Percentiles rank a stretch among this genome's conserved stretches.
These are phyloP conservation scores for Inonotus obliquus DNA, from an alignment of 1,284 basidiomycete species.

Conservation along the genomic window DNA sequence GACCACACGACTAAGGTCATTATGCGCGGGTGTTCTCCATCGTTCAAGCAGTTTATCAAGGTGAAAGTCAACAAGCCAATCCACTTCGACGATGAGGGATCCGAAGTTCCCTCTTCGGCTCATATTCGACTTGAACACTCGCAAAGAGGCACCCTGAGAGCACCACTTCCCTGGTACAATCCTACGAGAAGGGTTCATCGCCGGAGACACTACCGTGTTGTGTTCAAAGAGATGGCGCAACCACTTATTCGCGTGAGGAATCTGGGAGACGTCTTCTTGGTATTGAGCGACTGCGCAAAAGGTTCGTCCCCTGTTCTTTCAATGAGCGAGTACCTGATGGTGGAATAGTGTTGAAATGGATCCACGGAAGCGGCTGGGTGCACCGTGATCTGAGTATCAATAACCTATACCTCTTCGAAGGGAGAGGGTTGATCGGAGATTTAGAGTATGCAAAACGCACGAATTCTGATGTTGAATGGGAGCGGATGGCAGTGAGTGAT, in stretches of 20 bases:
- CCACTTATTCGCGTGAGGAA: not conserved
- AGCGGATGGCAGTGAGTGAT: too few species aligned
- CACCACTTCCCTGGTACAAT: not conserved
- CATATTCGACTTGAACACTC: not conserved
- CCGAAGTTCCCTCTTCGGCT: too few species aligned
- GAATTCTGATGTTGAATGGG: too few species aligned
- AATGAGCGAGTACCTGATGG: not conserved
- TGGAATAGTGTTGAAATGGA: not conserved
- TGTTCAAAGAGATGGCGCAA: not conserved
- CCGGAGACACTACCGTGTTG: not conserved
- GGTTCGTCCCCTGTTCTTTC: not conserved
- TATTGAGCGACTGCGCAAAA: not conserved
- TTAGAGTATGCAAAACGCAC: not conserved
- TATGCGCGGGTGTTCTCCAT: too few species aligned
- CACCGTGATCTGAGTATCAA: too few species aligned
- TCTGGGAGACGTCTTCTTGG: not conserved
- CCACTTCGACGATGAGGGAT: too few species aligned
- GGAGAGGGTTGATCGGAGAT: not conserved
- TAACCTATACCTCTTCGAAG: not conserved
- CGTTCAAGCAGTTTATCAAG: too few species aligned
- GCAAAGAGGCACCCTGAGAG: not conserved
- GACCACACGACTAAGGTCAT: too few species aligned
- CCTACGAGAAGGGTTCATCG: not conserved
- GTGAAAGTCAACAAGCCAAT: too few species aligned
- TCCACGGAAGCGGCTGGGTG: too few species aligned